Percentiles rank a stretch among this genome's conserved stretches.
phyloP scores from a whole-genome alignment of 768 basidiomycete genomes.

The Scleroderma bovista region DNA sequence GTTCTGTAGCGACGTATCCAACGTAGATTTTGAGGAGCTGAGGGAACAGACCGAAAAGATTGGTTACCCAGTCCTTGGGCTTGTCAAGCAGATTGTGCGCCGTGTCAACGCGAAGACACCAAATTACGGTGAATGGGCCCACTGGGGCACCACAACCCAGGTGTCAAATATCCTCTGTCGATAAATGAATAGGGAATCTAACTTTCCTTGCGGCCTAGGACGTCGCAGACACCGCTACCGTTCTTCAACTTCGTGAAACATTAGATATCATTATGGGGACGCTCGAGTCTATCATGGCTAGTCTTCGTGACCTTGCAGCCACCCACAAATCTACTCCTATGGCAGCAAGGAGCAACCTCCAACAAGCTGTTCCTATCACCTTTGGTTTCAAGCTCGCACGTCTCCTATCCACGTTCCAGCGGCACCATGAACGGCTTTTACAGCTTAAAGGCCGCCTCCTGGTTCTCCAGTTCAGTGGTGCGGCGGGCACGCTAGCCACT shows the following conservation, averaged over 20 bases:
- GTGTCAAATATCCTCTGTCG: conserved; percentile 16
- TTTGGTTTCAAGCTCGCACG: conserved; percentile 44
- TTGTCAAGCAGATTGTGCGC: conserved; percentile 40
- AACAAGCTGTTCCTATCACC: conserved; percentile 44
- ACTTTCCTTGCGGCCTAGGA: conserved; percentile 28
- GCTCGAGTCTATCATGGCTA: conserved; percentile 24
- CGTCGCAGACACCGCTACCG: conserved; percentile 43
- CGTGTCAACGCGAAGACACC: conserved; percentile 28
- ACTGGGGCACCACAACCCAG: conserved; percentile 47
- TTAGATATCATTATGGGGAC: conserved; percentile 28
- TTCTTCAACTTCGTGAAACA: conserved; percentile 38
- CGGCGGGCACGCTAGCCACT: conserved; percentile 42
- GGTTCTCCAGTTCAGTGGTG: conserved; percentile 41
- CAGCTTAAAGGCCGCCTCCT: conserved; percentile 35
- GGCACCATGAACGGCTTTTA: conserved; percentile 33
- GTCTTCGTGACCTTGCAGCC: conserved; percentile 25
- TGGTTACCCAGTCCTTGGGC: conserved; percentile 40
- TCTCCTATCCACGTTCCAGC: conserved; percentile 37
- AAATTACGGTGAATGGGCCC: conserved; percentile 42
- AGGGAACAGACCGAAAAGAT: conserved; percentile 37
- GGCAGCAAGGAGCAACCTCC: conserved; percentile 43
- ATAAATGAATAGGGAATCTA: neutral
- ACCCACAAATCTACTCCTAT: conserved; percentile 36
- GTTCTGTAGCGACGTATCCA: conserved; percentile 29
- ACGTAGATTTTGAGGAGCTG: conserved; percentile 36